phyloP scores from a whole-genome alignment of 2,329 filamentous ascomycete species.

The Blastomyces percursus region DNA sequence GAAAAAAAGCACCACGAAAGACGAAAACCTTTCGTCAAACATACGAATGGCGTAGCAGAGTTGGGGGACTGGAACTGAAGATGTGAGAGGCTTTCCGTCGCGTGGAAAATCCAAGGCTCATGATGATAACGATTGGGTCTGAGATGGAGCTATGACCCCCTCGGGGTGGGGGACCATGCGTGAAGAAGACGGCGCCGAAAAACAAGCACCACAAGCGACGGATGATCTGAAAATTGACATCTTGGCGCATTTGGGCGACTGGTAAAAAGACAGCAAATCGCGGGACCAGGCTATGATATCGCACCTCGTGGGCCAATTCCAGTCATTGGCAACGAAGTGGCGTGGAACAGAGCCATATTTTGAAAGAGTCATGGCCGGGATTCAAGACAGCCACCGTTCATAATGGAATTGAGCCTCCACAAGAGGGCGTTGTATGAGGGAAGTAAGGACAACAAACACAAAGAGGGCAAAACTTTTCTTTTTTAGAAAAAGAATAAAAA shows the following conservation, averaged over 20 bases:
- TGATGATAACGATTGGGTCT: neutral
- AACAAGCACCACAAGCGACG: constrained; percentile 14
- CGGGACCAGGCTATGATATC: neutral
- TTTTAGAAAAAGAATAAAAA: no score
- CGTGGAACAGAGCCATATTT: neutral
- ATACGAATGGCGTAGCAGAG: no score
- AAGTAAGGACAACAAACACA: neutral
- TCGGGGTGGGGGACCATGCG: neutral
- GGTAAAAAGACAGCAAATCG: neutral
- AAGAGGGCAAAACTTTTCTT: neutral
- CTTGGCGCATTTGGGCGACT: constrained; percentile 8
- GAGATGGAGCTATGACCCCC: neutral
- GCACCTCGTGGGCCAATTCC: neutral
- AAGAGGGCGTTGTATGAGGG: neutral
- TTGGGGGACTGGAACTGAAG: neutral
- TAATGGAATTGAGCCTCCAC: neutral
- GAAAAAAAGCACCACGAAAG: neutral
- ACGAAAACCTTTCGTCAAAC: neutral
- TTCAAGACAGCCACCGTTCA: neutral
- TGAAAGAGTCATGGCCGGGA: neutral
- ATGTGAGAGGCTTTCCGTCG: neutral
- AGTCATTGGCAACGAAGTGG: neutral
- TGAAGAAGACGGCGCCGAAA: constrained; percentile 4
- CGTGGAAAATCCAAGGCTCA: neutral
- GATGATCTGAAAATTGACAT: neutral